Evolutionary conservation across 306 rosid genomes (phyloP).

Genomic region (Castanea mollissima): DNA sequence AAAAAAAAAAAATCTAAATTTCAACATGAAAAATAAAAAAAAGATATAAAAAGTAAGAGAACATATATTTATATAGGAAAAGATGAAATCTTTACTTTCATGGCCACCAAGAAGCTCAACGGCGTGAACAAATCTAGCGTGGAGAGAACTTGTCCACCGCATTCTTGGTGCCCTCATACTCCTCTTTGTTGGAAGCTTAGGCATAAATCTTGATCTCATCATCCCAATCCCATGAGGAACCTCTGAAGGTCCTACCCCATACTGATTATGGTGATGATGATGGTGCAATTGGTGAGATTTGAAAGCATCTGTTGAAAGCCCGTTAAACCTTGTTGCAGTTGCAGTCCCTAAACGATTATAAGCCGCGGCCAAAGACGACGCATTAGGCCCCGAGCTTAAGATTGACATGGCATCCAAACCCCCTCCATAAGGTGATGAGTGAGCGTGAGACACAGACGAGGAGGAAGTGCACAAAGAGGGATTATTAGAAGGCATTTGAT

Average conservation of each 20-base stretch:
- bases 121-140: constrained; percentile 85
- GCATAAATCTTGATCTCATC: constrained; percentile 78
- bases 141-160: constrained; percentile 93
- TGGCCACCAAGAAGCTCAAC: constrained; percentile 98
- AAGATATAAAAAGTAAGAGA: not conserved
- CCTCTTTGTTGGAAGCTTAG: constrained; percentile 67
- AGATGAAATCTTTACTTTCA: constrained; percentile 52
- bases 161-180: constrained; percentile 95
- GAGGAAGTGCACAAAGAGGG: constrained; percentile 24
- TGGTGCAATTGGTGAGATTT: constrained; percentile 65
- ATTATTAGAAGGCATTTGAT: constrained; percentile 39
- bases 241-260: constrained; percentile 38
- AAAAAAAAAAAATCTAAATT: constrained; percentile 1
- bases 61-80: not conserved
- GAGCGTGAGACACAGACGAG: constrained; percentile 16
- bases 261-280: constrained; percentile 24
- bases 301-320: constrained; percentile 37
- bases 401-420: constrained; percentile 52
- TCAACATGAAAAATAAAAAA: not conserved
- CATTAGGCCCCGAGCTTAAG: constrained; percentile 27
- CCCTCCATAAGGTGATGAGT: constrained; percentile 24
- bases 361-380: constrained; percentile 14
- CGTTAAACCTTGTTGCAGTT: constrained; percentile 40
- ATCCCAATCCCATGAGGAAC: constrained; percentile 37
- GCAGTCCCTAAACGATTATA: constrained; percentile 37